Conservation (phyloP, 352 stramenopile genomes). For the Blastocystis sp. region DNA sequence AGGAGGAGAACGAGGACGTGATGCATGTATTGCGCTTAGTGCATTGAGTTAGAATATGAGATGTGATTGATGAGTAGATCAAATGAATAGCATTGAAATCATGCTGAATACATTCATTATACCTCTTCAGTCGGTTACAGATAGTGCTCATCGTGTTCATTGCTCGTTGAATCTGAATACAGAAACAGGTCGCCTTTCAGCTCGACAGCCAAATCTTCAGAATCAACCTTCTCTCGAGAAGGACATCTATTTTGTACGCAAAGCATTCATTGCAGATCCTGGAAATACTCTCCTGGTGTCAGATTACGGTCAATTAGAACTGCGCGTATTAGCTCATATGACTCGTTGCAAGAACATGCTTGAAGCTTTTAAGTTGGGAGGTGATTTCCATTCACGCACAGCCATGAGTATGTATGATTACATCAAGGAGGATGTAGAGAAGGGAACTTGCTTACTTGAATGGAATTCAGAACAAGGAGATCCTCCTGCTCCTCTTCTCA, state of each 20-base stretch:
- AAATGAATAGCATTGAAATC: constrained; percentile 93
- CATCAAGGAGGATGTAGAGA: constrained; percentile 85
- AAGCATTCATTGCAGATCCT: constrained; percentile 80
- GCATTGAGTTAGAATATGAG: neutral
- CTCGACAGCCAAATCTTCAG: constrained; percentile 92
- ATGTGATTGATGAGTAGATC: constrained; percentile 66
- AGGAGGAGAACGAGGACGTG: constrained; percentile 78
- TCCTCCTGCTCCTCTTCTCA: constrained; percentile 85
- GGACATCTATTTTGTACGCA: constrained; percentile 69
- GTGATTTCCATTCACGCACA: constrained; percentile 77
- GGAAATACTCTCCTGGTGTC: constrained; percentile 94
- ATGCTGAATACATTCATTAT: constrained; percentile 95
- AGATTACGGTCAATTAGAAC: constrained; percentile 98
- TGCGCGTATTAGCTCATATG: constrained; percentile 93
- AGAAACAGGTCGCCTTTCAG: constrained; percentile 91
- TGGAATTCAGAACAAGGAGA: constrained; percentile 84
- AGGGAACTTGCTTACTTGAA: constrained; percentile 89
- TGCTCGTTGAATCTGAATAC: constrained; percentile 98
- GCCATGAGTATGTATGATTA: constrained; percentile 98
- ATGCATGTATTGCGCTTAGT: constrained; percentile 76
- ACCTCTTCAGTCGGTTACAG: constrained; percentile 79
- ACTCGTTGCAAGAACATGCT: constrained; percentile 97
- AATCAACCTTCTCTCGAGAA: constrained; percentile 87
- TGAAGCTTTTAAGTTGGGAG: constrained; percentile 82
- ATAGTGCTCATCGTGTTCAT: constrained; percentile 87